These are phyloP conservation scores for Exserohilum turcica DNA, from an alignment of 2,329 filamentous ascomycete genomes.

Conservation along the genomic window DNA sequence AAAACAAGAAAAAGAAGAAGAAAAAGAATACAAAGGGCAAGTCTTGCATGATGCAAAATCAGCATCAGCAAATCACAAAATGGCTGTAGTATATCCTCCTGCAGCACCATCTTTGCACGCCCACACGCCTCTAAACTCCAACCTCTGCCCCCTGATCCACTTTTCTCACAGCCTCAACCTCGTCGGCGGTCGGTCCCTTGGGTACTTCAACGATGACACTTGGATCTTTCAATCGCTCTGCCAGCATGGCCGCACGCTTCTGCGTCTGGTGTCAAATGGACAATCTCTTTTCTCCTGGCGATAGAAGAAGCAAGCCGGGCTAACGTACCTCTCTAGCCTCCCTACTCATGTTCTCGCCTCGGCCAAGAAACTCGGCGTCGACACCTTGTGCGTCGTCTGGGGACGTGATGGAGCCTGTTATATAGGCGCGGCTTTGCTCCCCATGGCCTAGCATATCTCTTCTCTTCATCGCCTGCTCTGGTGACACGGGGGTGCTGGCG, in stretches of 20 bases:
- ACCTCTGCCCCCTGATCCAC: slow-evolving; percentile 12
- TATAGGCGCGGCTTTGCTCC: neutral
- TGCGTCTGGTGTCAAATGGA: slow-evolving; percentile 24
- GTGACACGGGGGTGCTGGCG: slow-evolving; percentile 30
- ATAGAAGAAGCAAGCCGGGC: neutral
- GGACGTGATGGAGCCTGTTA: slow-evolving; percentile 12
- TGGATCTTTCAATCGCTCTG: slow-evolving; percentile 48
- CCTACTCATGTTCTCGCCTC: slow-evolving; percentile 23
- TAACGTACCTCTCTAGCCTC: slow-evolving; percentile 33
- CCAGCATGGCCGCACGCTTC: slow-evolving; percentile 48
- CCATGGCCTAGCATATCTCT: slow-evolving; percentile 5
- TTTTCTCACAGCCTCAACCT: slow-evolving; percentile 47
- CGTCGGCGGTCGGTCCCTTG: slow-evolving; percentile 50
- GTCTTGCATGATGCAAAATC: too few relatives aligned
- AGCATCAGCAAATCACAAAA: too few relatives aligned
- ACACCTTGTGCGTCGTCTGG: slow-evolving; percentile 35
- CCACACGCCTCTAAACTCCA: too few relatives aligned
- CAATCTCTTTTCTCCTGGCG: too few relatives aligned
- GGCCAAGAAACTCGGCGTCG: slow-evolving; percentile 37
- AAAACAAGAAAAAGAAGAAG: too few relatives aligned
- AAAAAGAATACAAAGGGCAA: too few relatives aligned
- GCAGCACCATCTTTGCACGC: too few relatives aligned
- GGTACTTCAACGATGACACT: slow-evolving; percentile 55
- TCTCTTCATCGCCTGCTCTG: slow-evolving; percentile 31
- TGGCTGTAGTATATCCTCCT: too few relatives aligned